A percentile compares a stretch with the other conserved stretches of the same genome.
phyloP scores from a whole-genome alignment of 805 yeast genomes.

The Saccharomycopsis sp. region DNA sequence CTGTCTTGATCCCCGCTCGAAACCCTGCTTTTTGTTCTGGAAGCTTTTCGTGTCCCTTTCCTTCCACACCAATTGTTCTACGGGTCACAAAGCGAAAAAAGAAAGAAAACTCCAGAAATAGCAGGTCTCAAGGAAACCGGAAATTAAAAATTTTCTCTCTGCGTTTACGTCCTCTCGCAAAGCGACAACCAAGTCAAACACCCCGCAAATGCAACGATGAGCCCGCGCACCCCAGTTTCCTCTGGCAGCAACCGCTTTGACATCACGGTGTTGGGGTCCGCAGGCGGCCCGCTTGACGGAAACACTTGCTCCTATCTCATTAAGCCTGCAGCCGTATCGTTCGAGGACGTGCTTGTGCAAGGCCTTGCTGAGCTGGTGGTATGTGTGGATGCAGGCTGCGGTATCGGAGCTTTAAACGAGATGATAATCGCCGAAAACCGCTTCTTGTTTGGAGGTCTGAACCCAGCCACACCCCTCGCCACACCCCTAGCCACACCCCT shows the following conservation, averaged over 20 bases:
- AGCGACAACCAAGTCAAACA: too few relatives aligned
- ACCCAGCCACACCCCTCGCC: not conserved
- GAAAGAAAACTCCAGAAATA: not conserved
- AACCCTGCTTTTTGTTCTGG: not conserved
- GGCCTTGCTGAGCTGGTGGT: slow-evolving; percentile 35
- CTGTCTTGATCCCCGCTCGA: not conserved
- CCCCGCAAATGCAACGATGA: not conserved
- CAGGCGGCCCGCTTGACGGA: slow-evolving; percentile 81
- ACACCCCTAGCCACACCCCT: too few relatives aligned
- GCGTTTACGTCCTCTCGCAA: too few relatives aligned
- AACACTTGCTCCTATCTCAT: slow-evolving; percentile 62
- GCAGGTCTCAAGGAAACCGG: not conserved
- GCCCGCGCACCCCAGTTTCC: not conserved
- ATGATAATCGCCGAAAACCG: slow-evolving; percentile 25
- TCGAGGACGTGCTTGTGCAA: slow-evolving; percentile 31
- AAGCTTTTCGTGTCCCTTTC: not conserved
- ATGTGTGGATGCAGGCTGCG: slow-evolving; percentile 77
- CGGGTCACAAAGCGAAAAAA: not conserved
- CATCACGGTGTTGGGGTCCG: slow-evolving; percentile 63
- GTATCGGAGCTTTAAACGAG: slow-evolving; percentile 49
- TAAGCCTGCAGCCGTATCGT: slow-evolving; percentile 44
- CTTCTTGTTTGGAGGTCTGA: not conserved
- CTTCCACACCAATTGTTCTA: not conserved
- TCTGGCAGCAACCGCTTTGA: slow-evolving; percentile 35
- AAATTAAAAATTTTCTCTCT: not conserved